A percentile compares a stretch with the other conserved stretches of the same genome.
phyloP scores from a whole-genome alignment of 805 yeast genomes.

The Yarrowia sp. region DNA sequence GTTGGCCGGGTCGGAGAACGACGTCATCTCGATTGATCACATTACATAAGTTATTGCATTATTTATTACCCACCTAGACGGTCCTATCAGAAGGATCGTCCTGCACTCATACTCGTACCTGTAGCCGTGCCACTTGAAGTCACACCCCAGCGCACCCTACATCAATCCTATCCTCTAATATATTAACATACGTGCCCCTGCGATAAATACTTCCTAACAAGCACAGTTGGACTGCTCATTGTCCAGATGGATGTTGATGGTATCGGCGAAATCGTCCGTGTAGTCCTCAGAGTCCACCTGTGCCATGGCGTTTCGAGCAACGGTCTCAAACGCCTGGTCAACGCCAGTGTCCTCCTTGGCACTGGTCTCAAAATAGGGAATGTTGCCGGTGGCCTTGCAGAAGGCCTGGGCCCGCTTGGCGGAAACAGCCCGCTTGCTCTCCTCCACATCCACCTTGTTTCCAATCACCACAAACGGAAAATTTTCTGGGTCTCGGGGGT shows the following conservation, averaged over 20 bases:
- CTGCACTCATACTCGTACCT: no score
- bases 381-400: conserved; percentile 64
- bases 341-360: conserved; percentile 96
- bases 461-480: conserved; percentile 96
- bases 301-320: conserved; percentile 91
- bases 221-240: conserved; percentile 73
- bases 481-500: conserved; percentile 87
- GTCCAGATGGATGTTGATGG: conserved; percentile 90
- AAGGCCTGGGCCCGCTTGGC: conserved; percentile 58
- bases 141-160: background rate
- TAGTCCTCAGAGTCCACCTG: conserved; percentile 91
- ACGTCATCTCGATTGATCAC: background rate
- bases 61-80: conserved; percentile 12
- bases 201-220: conserved; percentile 45
- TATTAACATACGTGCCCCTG: conserved; percentile 17
- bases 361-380: conserved; percentile 95
- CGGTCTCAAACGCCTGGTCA: conserved; percentile 92
- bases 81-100: no score
- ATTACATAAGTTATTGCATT: conserved; percentile 1
- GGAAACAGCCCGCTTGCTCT: conserved; percentile 72
- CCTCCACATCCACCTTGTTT: conserved; percentile 92
- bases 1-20: background rate
- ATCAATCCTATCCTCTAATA: conserved; percentile 6
- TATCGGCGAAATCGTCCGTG: conserved; percentile 92
- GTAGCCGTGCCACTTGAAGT: no score